These are phyloP conservation scores for Amylocystis lapponica DNA, from an alignment of 768 basidiomycete species.

Conservation along the genomic window DNA sequence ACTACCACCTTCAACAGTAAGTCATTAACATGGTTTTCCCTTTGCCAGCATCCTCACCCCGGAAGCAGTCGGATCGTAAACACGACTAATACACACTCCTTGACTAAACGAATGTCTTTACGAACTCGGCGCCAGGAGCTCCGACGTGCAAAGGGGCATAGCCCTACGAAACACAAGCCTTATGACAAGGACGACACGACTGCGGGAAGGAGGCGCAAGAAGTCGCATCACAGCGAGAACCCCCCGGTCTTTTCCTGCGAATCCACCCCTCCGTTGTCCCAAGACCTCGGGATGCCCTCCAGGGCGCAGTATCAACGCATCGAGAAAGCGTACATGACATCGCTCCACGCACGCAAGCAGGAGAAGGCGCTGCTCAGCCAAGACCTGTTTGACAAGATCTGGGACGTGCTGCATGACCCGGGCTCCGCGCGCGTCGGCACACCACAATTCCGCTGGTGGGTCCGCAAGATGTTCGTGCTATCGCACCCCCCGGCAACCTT, in stretches of 20 bases:
- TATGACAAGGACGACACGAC: not conserved
- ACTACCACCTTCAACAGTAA: no score
- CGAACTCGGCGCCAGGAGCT: constrained; percentile 1
- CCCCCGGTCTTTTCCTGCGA: not conserved
- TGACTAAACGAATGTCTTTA: not conserved
- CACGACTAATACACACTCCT: constrained; percentile 2
- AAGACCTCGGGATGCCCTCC: constrained; percentile 52
- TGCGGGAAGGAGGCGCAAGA: not conserved
- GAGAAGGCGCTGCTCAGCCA: constrained; percentile 73
- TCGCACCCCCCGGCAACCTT: constrained; percentile 26
- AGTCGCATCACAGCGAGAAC: not conserved
- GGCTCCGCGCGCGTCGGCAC: constrained; percentile 40
- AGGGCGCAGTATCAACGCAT: constrained; percentile 54
- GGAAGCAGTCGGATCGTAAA: no score
- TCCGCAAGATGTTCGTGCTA: constrained; percentile 71
- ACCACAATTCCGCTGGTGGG: constrained; percentile 80
- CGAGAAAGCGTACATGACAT: constrained; percentile 51
- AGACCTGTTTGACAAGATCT: constrained; percentile 64
- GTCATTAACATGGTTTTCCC: no score
- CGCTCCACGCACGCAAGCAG: constrained; percentile 50
- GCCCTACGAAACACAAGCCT: not conserved
- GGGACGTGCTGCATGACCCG: constrained; percentile 57
- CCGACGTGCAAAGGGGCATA: not conserved
- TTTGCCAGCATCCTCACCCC: no score
- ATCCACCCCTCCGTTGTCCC: constrained; percentile 1